Evolutionary conservation across 768 basidiomycete genomes (phyloP).

Genomic region (Mycena latifolia): DNA sequence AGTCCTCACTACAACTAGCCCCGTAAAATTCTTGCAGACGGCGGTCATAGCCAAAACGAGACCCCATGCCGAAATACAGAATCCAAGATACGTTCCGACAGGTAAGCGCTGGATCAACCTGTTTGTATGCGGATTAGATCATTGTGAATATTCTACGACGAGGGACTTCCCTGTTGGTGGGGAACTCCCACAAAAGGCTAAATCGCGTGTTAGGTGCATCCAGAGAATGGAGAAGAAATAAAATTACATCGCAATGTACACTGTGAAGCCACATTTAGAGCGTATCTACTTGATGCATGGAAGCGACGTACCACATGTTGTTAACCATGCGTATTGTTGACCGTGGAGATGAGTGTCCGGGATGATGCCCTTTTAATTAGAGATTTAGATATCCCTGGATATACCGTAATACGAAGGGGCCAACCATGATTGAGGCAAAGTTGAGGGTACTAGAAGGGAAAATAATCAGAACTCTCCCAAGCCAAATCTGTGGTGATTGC

Average conservation of each 20-base stretch:
- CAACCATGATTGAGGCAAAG: conserved; percentile 61
- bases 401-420: not conserved
- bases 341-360: conserved; percentile 59
- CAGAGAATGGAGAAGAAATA: not conserved
- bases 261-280: conserved; percentile 35
- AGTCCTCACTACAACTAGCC: conserved; percentile 60
- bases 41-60: conserved; percentile 62
- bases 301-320: conserved; percentile 55
- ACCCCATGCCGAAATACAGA: conserved; percentile 52
- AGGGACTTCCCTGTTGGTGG: conserved; percentile 49
- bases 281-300: conserved; percentile 2
- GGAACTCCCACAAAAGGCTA: conserved; percentile 59
- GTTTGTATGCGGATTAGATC: not conserved
- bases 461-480: conserved; percentile 3
- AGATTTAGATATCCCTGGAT: not conserved
- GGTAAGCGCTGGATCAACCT: conserved; percentile 61
- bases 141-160: not conserved
- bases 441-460: conserved; percentile 51
- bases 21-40: conserved; percentile 58
- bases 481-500: not conserved
- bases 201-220: not conserved
- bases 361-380: conserved; percentile 47
- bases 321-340: conserved; percentile 63
- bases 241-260: conserved; percentile 56
- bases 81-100: conserved; percentile 62